These are phyloP conservation scores for Aureobasidium sp. DNA, from an alignment of 2,329 filamentous ascomycete species.

Conservation along the genomic window DNA sequence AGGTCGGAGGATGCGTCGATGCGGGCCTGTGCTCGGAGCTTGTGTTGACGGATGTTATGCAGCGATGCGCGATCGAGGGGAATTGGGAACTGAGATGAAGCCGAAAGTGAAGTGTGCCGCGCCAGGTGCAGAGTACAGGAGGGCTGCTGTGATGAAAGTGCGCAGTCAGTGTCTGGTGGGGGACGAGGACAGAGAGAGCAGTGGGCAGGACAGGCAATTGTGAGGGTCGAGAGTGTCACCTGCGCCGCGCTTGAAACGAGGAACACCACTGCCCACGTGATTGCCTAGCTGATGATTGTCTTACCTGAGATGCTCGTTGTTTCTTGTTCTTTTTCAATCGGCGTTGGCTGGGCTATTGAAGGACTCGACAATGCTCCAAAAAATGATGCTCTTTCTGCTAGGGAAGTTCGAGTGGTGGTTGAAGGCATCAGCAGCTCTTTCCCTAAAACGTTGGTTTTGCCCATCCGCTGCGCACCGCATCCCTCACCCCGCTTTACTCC, in stretches of 20 bases:
- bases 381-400: neutral
- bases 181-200: neutral
- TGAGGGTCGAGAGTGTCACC: slow-evolving; percentile 4
- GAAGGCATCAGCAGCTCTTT: slow-evolving; percentile 1
- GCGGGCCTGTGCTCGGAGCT: slow-evolving; percentile 10
- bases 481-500: slow-evolving; percentile 6
- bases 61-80: neutral
- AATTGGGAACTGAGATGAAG: neutral
- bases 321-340: neutral
- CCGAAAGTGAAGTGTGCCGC: neutral
- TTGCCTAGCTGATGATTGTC: neutral
- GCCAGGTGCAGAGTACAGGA: neutral
- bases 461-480: slow-evolving; percentile 9
- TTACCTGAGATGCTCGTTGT: neutral
- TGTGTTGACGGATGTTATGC: slow-evolving; percentile 10
- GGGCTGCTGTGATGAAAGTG: neutral
- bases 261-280: slow-evolving; percentile 1
- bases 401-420: neutral
- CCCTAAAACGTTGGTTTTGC: slow-evolving; percentile 6
- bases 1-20: slow-evolving; percentile 8
- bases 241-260: slow-evolving; percentile 6
- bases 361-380: neutral
- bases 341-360: neutral
- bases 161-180: neutral
- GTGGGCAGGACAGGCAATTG: slow-evolving; percentile 2